These are phyloP conservation scores for Canavalia gladiata DNA, from an alignment of 306 rosid species.

Conservation along the genomic window DNA sequence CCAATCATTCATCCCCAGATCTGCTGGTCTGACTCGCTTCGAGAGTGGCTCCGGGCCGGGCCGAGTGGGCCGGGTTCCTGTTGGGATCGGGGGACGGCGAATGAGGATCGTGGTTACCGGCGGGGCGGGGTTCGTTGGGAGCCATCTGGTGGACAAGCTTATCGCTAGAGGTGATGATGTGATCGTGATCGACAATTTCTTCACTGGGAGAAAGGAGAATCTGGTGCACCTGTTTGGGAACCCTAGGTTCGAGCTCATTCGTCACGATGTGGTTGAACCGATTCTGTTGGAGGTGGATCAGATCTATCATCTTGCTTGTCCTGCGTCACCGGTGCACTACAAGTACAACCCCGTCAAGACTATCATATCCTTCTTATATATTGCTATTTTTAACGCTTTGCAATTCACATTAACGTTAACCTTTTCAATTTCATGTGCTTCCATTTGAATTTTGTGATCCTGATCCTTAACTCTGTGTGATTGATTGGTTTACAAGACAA, in stretches of 20 bases:
- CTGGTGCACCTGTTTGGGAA: constrained; percentile 79
- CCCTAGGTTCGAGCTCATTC: constrained; percentile 86
- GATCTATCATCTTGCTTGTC: constrained; percentile 98
- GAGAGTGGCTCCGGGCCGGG: background rate
- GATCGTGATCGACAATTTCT: constrained; percentile 87
- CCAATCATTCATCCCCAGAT: constrained; percentile 41
- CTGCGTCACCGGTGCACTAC: constrained; percentile 94
- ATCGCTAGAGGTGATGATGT: constrained; percentile 81
- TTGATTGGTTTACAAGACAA: constrained; percentile 80
- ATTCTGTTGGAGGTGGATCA: constrained; percentile 91
- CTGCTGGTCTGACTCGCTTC: background rate
- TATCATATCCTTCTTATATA: constrained; percentile 72
- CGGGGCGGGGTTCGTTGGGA: constrained; percentile 91
- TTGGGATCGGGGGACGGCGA: constrained; percentile 60
- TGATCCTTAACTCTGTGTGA: constrained; percentile 61
- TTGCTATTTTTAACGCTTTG: background rate
- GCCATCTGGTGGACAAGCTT: constrained; percentile 87
- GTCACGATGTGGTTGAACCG: constrained; percentile 94
- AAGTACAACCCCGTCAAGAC: constrained; percentile 95
- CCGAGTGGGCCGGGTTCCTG: constrained; percentile 70
- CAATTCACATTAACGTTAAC: too few relatives aligned
- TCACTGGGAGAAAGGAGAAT: constrained; percentile 85
- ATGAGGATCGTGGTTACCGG: constrained; percentile 83
- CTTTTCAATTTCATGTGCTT: background rate
- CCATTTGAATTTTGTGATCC: constrained; percentile 12